Base-by-base conservation (phyloP, 1,284 basidiomycete species). In the Tilletia indica region DNA sequence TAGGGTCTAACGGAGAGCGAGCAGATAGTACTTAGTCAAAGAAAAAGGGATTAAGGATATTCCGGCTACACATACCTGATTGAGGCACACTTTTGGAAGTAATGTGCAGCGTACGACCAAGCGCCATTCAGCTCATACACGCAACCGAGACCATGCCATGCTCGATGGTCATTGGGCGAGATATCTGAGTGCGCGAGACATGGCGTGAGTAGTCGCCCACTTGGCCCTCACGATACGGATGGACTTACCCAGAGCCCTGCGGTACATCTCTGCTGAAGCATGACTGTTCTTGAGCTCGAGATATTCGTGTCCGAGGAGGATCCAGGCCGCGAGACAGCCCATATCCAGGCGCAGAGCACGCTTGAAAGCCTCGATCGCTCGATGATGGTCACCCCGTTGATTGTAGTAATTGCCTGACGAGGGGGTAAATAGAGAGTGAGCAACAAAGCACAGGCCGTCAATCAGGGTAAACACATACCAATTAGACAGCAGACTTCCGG, bases 281-380 rank as follows among this genome's bases (percentile, higher is more conserved):
- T 98, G 95, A 19, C 93, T 93, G 85, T 99, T 99, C 86, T 98
- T 98, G 89, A 98, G 90, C 86, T 99, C 97, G 70, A 99, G 92
- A 82, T 94, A 99, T 85, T 98, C 97, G 85, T 99, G 97, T 0
- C 97, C 97, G 91, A 99, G 94, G 74, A 99, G 85, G n/a, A 96
- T 98, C 97, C 97, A 99, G 3, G 97, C 97, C 2, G 93, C 92
- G 31, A 98, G 88, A 85, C 95, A 99, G 4, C 93, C 94, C 74
- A 92, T 89, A 85, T 99, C 96, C 68, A 99, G 89, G 79, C 95
- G 91, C 21, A 96, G 92, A 9, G 96, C 95, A 72, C 95, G 89
- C 77, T 91, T 89, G 86, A 99, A 99, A 85, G 97, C 97, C 80
- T 92, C 92, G 80, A 98, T 91, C 0, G 97, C 94, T 83, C 96